A percentile compares a stretch with the other conserved stretches of the same genome.
Evolutionary conservation across 257 asterid genomes (phyloP).

Genomic region (Solanum sparsipilum): DNA sequence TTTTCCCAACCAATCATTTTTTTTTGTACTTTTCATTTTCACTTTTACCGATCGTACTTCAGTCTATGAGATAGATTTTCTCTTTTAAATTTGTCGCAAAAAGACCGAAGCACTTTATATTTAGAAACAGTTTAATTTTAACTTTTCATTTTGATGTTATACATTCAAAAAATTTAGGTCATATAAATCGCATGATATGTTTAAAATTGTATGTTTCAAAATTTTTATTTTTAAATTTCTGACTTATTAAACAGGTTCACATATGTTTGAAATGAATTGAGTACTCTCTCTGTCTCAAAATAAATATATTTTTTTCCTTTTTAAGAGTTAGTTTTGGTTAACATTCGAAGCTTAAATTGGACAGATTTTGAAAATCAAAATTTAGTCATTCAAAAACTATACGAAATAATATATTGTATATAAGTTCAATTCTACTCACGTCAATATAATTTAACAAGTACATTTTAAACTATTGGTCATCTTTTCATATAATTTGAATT

Average conservation of each 20-base stretch:
- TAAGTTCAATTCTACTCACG: background rate
- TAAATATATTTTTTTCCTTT: background rate
- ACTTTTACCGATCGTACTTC: background rate
- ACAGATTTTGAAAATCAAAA: background rate
- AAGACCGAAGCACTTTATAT: accelerated
- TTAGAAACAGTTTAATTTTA: background rate
- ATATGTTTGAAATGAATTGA: background rate
- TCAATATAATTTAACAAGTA: background rate
- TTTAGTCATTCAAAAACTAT: background rate
- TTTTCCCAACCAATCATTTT: background rate
- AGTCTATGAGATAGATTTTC: background rate
- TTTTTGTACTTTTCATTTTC: background rate
- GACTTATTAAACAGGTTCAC: background rate
- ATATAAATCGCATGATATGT: background rate
- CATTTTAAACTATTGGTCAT: accelerated
- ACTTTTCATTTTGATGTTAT: background rate
- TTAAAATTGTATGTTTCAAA: background rate
- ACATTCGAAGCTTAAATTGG: background rate
- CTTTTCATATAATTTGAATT: background rate
- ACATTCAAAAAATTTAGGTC: background rate
- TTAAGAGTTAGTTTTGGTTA: background rate
- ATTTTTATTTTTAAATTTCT: background rate
- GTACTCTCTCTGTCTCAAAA: background rate
- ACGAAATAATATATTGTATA: background rate
- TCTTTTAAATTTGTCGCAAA: too few relatives aligned